These are phyloP conservation scores for Geotrichum cucujoidarum DNA, from an alignment of 1,139 yeast species.

Conservation along the genomic window DNA sequence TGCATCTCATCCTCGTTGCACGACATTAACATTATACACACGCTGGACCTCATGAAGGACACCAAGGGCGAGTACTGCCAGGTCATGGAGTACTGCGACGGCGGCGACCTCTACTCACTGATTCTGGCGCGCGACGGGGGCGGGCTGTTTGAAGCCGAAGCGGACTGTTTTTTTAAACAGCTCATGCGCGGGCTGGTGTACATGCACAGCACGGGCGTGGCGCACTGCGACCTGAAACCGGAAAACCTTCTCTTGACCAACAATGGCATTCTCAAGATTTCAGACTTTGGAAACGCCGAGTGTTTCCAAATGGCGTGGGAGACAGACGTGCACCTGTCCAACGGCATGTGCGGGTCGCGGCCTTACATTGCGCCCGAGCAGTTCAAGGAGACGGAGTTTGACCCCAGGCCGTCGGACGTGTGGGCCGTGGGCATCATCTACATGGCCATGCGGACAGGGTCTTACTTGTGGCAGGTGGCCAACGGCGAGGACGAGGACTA, in stretches of 20 bases:
- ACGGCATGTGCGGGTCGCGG: constrained; percentile 85
- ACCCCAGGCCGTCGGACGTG: constrained; percentile 85
- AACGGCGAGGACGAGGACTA: constrained; percentile 76
- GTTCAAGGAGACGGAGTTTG: constrained; percentile 67
- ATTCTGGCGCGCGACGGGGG: constrained; percentile 74
- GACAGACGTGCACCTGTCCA: constrained; percentile 70
- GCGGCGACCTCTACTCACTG: constrained; percentile 87
- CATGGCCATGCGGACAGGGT: constrained; percentile 97
- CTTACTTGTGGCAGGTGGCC: constrained; percentile 89
- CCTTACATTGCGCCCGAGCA: constrained; percentile 98
- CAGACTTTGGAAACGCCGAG: constrained; percentile 95
- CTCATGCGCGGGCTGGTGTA: constrained; percentile 84
- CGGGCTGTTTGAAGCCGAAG: constrained; percentile 70
- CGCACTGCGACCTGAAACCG: constrained; percentile 92
- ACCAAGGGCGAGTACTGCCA: constrained; percentile 91
- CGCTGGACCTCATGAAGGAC: constrained; percentile 82
- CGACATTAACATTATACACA: constrained; percentile 75
- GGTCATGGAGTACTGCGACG: constrained; percentile 94
- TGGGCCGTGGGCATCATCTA: constrained; percentile 97
- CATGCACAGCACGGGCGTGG: constrained; percentile 97
- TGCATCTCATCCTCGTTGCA: constrained; percentile 78
- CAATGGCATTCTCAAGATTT: constrained; percentile 75
- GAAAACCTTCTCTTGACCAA: constrained; percentile 81
- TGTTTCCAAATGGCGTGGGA: constrained; percentile 98
- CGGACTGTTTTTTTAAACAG: constrained; percentile 94